Evolutionary conservation across 345 rosid genomes (phyloP), one percentile per base, ranked within the genome.

Genomic region (Eucalyptus shirleyi): DNA sequence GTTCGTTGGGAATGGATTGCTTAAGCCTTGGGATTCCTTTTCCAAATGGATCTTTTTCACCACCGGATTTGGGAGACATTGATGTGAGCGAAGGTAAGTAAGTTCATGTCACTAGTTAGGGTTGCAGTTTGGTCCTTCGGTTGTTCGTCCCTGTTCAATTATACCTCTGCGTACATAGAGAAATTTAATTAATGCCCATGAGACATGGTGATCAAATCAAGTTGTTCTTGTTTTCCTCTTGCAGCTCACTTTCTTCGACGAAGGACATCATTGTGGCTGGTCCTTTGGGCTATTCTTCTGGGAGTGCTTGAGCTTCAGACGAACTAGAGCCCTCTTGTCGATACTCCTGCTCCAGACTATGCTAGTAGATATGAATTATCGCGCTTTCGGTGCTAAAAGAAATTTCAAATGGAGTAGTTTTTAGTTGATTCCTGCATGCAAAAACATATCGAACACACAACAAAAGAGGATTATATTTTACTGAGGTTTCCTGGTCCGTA

Each of bases 1-100:
- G 99, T 95, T 91, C 96, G 51, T 90, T 97, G 87, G 99, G 99
- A 91, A 69, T 93, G 97, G 96, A 96, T 87, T 97, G 99, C 67
- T 9, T 86, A 53, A 87, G 90, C 91, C 95, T 96, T 50, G 99
- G 98, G 81, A 88, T 96, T 59, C 87, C 92, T 50, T 5, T 89
- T 82, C 34, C 93, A 21, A 94, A 94, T 72, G 18, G 18, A 51
- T 90, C 97, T 24, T 10, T 92, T 7, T 47, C 49, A 47, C 49
- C 96, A 24, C 93, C 95, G 37, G 89, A 62, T 50, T 69, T 87
- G 59, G 88, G 94, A 86, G 93, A 93, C 8, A 95, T 55, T 45
- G 89, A 94, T 90, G 87, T 50, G 87, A 94, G 90, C 89, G 91
- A 92, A 94, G 97, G 95, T 94, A 87, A 77, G 85, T 40, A 40